A percentile compares a stretch with the other conserved stretches of the same genome.
Evolutionary conservation across 495 filamentous ascomycete species (phyloP).

Genomic region (Hyaloscypha finlandica): DNA sequence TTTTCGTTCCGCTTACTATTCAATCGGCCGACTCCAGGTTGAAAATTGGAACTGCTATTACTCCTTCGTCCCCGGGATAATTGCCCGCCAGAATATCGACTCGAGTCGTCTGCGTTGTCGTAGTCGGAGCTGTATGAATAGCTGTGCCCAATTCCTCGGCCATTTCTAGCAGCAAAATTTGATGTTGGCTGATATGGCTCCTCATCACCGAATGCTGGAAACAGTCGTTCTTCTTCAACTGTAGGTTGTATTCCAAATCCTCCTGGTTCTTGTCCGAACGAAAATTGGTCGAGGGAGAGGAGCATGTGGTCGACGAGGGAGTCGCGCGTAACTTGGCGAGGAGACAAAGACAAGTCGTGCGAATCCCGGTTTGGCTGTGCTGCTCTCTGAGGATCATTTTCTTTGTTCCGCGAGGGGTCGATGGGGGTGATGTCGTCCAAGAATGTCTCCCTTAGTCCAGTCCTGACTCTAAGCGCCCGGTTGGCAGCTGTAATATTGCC

Average conservation of each 20-base stretch:
- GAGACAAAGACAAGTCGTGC: constrained; percentile 81
- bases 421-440: constrained; percentile 48
- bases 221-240: constrained; percentile 35
- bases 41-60: constrained; percentile 79
- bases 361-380: constrained; percentile 59
- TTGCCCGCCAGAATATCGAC: constrained; percentile 57
- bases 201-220: constrained; percentile 43
- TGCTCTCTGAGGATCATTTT: constrained; percentile 36
- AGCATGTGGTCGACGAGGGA: constrained; percentile 94
- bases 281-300: constrained; percentile 81
- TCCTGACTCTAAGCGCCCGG: constrained; percentile 29
- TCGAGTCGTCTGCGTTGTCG: constrained; percentile 65
- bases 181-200: constrained; percentile 34
- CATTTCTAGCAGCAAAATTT: constrained; percentile 30
- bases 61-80: constrained; percentile 68
- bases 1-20: constrained; percentile 57
- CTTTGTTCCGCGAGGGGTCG: constrained; percentile 42
- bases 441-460: constrained; percentile 44
- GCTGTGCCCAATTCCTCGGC: constrained; percentile 62
- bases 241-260: constrained; percentile 31
- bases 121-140: constrained; percentile 74
- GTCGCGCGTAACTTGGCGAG: constrained; percentile 74
- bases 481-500: constrained; percentile 25
- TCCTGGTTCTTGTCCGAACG: constrained; percentile 49
- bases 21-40: constrained; percentile 59